Evolutionary conservation across 164 flowering plant genomes (phyloP).

Genomic region (Paratinospora sagittata): DNA sequence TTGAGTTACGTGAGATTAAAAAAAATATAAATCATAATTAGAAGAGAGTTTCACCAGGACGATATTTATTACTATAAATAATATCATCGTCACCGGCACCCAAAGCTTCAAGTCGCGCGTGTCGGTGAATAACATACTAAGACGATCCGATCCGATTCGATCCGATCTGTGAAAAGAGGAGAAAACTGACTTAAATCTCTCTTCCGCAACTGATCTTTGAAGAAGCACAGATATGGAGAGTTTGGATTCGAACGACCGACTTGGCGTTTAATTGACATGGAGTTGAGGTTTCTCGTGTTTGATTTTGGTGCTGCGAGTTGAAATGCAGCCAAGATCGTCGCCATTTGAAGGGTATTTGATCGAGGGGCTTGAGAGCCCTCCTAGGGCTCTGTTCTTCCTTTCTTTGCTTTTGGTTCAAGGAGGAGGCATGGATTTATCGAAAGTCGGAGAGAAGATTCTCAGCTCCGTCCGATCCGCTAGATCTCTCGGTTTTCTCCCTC

Average conservation of each 20-base stretch:
- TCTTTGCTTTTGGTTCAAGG: conserved; percentile 59
- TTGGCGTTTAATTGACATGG: conserved; percentile 18
- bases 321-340: conserved; percentile 46
- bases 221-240: background rate
- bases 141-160: background rate
- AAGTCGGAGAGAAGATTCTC: conserved; percentile 88
- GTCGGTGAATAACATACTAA: too few relatives aligned
- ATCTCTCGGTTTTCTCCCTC: conserved; percentile 77
- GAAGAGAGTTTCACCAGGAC: too few relatives aligned
- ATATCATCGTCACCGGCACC: too few relatives aligned
- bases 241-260: background rate
- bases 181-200: background rate
- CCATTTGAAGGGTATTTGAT: conserved; percentile 43
- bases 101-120: too few relatives aligned
- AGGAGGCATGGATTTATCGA: conserved; percentile 87
- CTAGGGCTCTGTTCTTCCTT: conserved; percentile 55
- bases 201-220: background rate
- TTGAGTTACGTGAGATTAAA: too few relatives aligned
- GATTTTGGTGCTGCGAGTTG: conserved; percentile 27
- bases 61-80: too few relatives aligned
- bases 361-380: conserved; percentile 42
- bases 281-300: background rate
- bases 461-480: conserved; percentile 92
- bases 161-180: background rate
- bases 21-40: too few relatives aligned